Conservation (phyloP, 441 rosid species). For the Gossypium lobatum region DNA sequence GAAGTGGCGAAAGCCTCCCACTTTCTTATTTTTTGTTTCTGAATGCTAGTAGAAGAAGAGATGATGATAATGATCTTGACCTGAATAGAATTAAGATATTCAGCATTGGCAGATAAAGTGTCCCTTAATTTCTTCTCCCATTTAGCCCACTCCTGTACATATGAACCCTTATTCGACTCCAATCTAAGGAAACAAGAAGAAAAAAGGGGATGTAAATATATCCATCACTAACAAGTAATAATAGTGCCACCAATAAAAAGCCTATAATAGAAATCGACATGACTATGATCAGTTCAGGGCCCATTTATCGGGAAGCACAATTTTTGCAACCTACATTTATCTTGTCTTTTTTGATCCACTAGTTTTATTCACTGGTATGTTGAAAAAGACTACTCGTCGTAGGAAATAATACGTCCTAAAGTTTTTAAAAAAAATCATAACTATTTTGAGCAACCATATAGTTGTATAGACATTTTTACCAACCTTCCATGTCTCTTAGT, state of each 20-base stretch:
- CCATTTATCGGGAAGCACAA: neutral
- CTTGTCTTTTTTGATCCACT: neutral
- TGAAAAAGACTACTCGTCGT: neutral
- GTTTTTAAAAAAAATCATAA: neutral
- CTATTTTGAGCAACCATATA: neutral
- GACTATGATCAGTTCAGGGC: neutral
- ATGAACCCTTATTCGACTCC: conserved; percentile 79
- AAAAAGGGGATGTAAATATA: conserved; percentile 11
- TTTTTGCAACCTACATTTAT: neutral
- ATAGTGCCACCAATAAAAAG: neutral
- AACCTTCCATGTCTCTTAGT: conserved; percentile 75
- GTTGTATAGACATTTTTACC: conserved; percentile 13
- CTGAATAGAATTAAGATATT: conserved; percentile 74
- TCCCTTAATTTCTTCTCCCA: conserved; percentile 78
- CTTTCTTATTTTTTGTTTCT: neutral
- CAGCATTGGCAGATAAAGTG: conserved; percentile 38
- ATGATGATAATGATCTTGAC: conserved; percentile 22
- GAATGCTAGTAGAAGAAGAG: neutral
- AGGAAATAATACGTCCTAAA: neutral
- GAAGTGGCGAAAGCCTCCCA: neutral
- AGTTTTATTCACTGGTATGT: neutral
- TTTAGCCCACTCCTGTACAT: conserved; percentile 64
- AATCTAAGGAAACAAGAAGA: conserved; percentile 35
- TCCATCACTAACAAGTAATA: neutral
- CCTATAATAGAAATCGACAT: neutral